Base-by-base conservation (phyloP, 2,329 filamentous ascomycete genomes). In the Exophiala dermatitidis region DNA sequence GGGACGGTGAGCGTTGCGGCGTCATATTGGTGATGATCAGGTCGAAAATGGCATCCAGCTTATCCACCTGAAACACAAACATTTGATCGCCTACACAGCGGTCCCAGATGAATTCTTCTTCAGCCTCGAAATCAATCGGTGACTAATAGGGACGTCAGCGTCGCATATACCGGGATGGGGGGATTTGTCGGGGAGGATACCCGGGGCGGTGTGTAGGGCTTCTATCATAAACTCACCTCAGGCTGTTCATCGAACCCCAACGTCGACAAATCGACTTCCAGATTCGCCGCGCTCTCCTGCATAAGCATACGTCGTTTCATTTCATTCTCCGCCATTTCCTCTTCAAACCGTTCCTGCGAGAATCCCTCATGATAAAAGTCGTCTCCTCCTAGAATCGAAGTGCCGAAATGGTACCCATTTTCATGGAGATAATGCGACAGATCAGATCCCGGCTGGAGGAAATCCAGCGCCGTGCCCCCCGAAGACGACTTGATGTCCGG, bases 21-120 rank as follows among this genome's bases (percentile, higher is more conserved):
- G 89, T 94, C 93, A 98, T 97, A 65, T 93, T 91, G 57, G 91
- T 97, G 66, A 98, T 95, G 67, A 97, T 84, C 51, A 97, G 93
- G 67, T 95, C 87, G 61, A 98, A 79, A 64, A 98, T 96, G 54
- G 85, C 84, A 54, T 91, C 86, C 48, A 98, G 79, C 66, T 98
- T 91, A 67, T 82, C 85, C 62, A 97, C 91, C 69, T 98, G 93
- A 68, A 98, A 98, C 36, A 98, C 93, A 68, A 98, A 98, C 93
- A 98, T 98, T 69, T 98, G 93, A 68, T 98, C 93, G 67, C 96
- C 89, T 46, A 95, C 76, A 69, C 93, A 98, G 63, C 87, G 80
- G 59, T 86, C 86, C 93, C 93, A 98, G 56, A 96, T 86, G 65
- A 98, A 98, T 60, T 97, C 93, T 65, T 94, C 90, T 52, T 84